These are phyloP conservation scores for Emericellopsis atlantica DNA, from an alignment of 2,329 filamentous ascomycete genomes.

Conservation along the genomic window DNA sequence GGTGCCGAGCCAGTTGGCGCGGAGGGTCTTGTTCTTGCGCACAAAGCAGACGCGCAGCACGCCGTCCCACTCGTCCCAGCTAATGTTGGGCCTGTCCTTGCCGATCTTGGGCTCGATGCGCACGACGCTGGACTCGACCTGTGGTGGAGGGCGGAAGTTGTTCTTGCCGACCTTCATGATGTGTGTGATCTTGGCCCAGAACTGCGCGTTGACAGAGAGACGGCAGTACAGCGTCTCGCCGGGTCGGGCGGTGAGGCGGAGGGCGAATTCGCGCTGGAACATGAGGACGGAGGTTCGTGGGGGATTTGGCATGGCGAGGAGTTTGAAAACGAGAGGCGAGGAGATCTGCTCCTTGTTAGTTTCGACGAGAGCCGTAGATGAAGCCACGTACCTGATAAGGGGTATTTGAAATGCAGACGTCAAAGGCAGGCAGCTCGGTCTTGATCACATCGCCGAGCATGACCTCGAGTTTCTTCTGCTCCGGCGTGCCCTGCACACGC, in stretches of 20 bases:
- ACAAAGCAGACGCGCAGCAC: constrained; percentile 59
- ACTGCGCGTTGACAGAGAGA: constrained; percentile 87
- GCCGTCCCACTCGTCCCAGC: constrained; percentile 92
- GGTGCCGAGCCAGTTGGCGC: constrained; percentile 69
- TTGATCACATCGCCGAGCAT: constrained; percentile 83
- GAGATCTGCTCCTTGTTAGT: constrained; percentile 50
- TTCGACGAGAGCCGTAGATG: not conserved
- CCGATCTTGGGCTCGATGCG: constrained; percentile 80
- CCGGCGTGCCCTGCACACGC: constrained; percentile 80
- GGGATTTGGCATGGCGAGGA: constrained; percentile 69
- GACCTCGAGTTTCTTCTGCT: constrained; percentile 74
- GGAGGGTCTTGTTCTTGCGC: constrained; percentile 81
- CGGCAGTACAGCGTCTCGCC: constrained; percentile 83
- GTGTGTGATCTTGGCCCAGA: constrained; percentile 56
- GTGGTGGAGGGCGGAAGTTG: constrained; percentile 91
- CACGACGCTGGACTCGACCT: constrained; percentile 85
- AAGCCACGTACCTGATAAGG: constrained; percentile 43
- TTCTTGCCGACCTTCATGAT: constrained; percentile 92
- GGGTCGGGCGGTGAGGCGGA: constrained; percentile 76
- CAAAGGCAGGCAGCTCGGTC: constrained; percentile 62
- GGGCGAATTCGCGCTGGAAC: constrained; percentile 92
- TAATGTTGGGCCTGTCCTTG: constrained; percentile 65
- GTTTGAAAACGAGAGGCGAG: constrained; percentile 80
- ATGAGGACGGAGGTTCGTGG: constrained; percentile 82
- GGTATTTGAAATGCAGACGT: constrained; percentile 64